Base-by-base conservation (phyloP, 257 asterid species). In the Nyctanthes arbortristis region DNA sequence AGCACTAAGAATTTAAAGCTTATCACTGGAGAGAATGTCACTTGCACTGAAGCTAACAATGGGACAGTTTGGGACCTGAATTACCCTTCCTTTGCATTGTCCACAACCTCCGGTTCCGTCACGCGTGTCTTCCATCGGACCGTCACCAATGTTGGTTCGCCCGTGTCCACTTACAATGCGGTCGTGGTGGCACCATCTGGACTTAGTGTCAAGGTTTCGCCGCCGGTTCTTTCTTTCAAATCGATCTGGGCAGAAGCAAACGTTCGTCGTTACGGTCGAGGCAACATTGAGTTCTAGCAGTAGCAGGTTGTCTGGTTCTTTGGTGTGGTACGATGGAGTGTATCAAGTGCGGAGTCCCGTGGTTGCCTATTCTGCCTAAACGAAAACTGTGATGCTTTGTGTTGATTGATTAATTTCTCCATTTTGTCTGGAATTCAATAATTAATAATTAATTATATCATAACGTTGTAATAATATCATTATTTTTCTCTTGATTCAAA, bases 331-430 rank as follows among this genome's bases (percentile, higher is more conserved):
- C 39, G 93, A 88, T 65, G 87, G 93, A 0, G 52, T 43, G 10
- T 55, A 84, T 72, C 79, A 73, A 81, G 96, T 88, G 47, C 82
- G 93, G 72, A 86, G 83, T 27, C 92, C 90, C 0, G 25, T 88
- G 5, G 88, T 85, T 30, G 85, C 82, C 37, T 60, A 72, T 63
- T 34, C 78, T 47, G 61, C 74, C 28, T 54, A 11, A 47, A 31
- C 28, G n/a, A n/a, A n/a, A n/a, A n/a, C n/a, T n/a, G n/a, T n/a
- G n/a, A n/a, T n/a, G n/a, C n/a, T n/a, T n/a, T n/a, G n/a, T n/a
- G n/a, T n/a, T n/a, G n/a, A n/a, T n/a, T n/a, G n/a, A n/a, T n/a
- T n/a, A n/a, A n/a, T n/a, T n/a, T n/a, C n/a, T n/a, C n/a, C n/a
- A n/a, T n/a, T n/a, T n/a, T n/a, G n/a, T n/a, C n/a, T n/a, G n/a